Base-by-base conservation (phyloP, 164 flowering plant genomes). In the Litsea cubeba region DNA sequence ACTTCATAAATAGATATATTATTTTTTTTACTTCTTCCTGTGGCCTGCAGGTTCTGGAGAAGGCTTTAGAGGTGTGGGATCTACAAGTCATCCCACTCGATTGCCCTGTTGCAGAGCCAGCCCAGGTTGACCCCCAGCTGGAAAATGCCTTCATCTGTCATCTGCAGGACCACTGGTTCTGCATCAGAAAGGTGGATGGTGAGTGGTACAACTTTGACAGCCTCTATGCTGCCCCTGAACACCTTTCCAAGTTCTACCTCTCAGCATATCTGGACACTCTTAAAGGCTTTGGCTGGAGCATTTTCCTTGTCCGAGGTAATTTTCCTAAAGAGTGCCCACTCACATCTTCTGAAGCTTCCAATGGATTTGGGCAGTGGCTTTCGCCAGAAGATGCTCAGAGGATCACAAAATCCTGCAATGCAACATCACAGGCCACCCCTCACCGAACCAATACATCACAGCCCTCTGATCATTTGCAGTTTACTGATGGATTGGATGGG, bases 131-230 rank as follows among this genome's bases (percentile, higher is more conserved):
- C 81, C 98, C 98, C 18, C 92, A 93, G 71, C 82, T 81, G 65
- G 97, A 95, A 82, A 88, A 86, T 74, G 99, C 98, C 28, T 95
- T 93, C 68, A 92, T 95, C 30, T 95, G 99, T 78, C 96, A 95
- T 76, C 80, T 90, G 86, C 94, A 91, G 69, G 91, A 95, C 71
- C 98, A 93, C 65, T 95, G 99, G 99, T 95, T 93, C 76, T 90
- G 92, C 79, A 92, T 95, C 76, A 85, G 97, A 82, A 95, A 95
- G 86, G 97, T 95, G 60, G 86, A 89, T 62, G 96, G 94, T 20
- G 98, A 95, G 63, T 95, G 99, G 98, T 95, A 92, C 75, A 95
- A 95, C 71, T 95, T 95, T 68, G 94, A 95, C 77, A 95, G 98
- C 75, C 87, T 95, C 22, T 88, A 84, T 72, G 91, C 96, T 62